Percentiles rank a stretch among this genome's conserved stretches.
These are phyloP conservation scores for Globisporangium irregulare DNA, from an alignment of 352 stramenopile genomes.

Conservation along the genomic window DNA sequence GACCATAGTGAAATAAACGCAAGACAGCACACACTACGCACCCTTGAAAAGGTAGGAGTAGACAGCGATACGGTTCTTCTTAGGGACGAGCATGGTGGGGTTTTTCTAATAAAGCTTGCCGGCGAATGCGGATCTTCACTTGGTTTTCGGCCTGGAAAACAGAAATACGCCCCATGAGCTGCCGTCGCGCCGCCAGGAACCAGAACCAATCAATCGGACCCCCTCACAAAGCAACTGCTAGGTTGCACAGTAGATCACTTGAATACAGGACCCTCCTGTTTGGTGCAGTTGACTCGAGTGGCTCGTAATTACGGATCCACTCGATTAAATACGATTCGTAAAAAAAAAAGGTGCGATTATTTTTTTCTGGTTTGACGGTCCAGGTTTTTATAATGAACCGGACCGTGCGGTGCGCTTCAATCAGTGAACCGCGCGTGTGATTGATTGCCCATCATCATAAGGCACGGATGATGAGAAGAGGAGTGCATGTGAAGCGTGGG, in stretches of 20 bases:
- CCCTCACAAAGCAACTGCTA: background rate
- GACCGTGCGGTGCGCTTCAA: background rate
- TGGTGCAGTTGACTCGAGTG: background rate
- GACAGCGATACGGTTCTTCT: slow-evolving; percentile 98
- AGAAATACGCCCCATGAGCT: slow-evolving; percentile 33
- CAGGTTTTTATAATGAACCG: background rate
- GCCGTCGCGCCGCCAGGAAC: background rate
- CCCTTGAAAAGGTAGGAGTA: slow-evolving; percentile 98
- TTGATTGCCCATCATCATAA: slow-evolving; percentile 1
- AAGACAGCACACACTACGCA: slow-evolving; percentile 27
- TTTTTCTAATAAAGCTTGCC: slow-evolving; percentile 81
- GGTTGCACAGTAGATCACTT: background rate
- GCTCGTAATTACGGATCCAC: background rate
- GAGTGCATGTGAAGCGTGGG: background rate
- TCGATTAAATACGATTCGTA: slow-evolving; percentile 4
- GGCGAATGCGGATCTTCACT: slow-evolving; percentile 89
- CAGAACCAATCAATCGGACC: slow-evolving; percentile 12
- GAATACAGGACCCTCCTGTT: background rate
- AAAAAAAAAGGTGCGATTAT: background rate
- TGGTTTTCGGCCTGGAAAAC: slow-evolving; percentile 41
- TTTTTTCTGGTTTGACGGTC: background rate
- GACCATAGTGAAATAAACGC: background rate
- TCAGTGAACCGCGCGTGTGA: background rate
- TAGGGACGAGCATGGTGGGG: slow-evolving; percentile 91
- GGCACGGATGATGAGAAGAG: background rate